Base-by-base conservation (phyloP, 805 yeast species). In the Zygotorulaspora sp. region DNA sequence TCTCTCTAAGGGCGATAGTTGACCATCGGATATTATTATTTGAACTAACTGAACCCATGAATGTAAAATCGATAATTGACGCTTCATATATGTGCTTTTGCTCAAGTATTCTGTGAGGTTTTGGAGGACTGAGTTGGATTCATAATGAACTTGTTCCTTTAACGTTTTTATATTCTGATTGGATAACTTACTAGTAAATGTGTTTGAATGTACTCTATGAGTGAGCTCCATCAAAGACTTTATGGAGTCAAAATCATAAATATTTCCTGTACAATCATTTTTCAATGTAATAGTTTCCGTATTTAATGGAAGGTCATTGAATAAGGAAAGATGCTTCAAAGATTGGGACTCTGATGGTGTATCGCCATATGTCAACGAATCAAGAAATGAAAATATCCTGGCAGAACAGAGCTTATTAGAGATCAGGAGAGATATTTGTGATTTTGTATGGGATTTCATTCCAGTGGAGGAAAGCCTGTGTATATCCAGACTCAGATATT, bases 21-120 rank as follows among this genome's bases (percentile, higher is more conserved):
- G 65, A 7, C 77, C 78, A 57, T 80, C 88, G 4, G 77, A 68
- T 4, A 85, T 77, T 30, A 86, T 62, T 3, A 87, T 77, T 44
- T 87, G 86, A 16, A 86, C 78, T 34, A 89, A 60, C 48, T 80
- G 81, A 15, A 80, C 79, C 97, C 97, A 90, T 0, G 94, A 75
- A 52, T 80, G 86, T 19, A 90, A 63, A 40, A 81, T 76, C 10
- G 71, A 63, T 32, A 82, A 63, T 44, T 83, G 92, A 6, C 68
- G 65, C 1, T 68, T 57, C 43, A 70, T 70, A 48, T 77, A 71
- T 26, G 68, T 67, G 30, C 67, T 66, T 28, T 65, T 66, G n/a
- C 75, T 62, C 10, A 75, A 50, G 16, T 68, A 66, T 47, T 73
- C 73, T 0, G 67, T 63, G 20, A 79, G 50, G 36, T 70, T 68